Percentiles rank a stretch among this genome's conserved stretches.
Conservation (phyloP, 306 rosid species). For the Oemleria cerasiformis region DNA sequence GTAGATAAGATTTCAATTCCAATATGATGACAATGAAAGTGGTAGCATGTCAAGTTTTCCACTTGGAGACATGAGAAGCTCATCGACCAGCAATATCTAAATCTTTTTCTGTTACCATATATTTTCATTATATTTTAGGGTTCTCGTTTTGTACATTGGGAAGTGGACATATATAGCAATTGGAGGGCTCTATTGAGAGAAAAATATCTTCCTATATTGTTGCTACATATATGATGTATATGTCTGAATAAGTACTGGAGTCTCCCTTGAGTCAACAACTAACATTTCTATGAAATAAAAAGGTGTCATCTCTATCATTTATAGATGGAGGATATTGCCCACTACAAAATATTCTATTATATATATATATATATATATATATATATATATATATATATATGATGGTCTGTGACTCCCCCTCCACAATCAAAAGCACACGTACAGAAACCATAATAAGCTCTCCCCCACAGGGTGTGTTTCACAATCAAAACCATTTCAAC, state of each 20-base stretch:
- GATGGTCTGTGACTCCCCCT: conserved; percentile 11
- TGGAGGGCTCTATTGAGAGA: no score
- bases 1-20: neutral
- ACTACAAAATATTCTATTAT: neutral
- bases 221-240: neutral
- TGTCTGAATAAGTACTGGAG: neutral
- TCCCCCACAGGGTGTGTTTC: neutral
- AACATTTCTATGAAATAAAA: no score
- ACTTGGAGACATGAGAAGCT: neutral
- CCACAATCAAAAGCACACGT: conserved; percentile 6
- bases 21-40: neutral
- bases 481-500: neutral
- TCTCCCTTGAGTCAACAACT: conserved; percentile 10
- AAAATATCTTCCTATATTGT: neutral
- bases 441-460: neutral
- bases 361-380: no score
- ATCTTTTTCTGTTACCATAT: no score
- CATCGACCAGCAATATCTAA: neutral
- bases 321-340: neutral
- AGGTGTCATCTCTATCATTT: neutral
- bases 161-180: no score
- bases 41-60: conserved; percentile 4
- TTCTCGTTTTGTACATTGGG: no score
- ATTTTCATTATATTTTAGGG: no score
- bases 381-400: neutral